Conservation (phyloP, 306 rosid species). For the Prunus mume region DNA sequence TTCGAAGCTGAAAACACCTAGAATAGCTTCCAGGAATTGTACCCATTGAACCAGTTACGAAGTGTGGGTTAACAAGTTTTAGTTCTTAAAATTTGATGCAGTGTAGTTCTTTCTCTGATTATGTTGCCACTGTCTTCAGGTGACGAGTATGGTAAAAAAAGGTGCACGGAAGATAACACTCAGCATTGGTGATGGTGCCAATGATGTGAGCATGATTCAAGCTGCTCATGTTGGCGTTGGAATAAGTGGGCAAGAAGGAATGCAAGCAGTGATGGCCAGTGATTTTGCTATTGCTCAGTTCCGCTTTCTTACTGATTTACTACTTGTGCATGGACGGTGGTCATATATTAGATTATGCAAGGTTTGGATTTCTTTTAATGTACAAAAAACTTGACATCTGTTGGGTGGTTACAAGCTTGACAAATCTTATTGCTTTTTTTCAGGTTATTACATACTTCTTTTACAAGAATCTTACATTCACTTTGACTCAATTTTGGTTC, state of each 20-base stretch:
- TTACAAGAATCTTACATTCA: conserved; percentile 96
- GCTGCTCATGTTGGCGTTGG: conserved; percentile 99
- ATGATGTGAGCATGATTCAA: conserved; percentile 99
- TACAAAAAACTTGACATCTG: conserved; percentile 4
- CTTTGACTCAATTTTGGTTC: conserved; percentile 98
- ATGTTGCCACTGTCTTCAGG: conserved; percentile 44
- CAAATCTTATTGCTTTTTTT: conserved; percentile 21
- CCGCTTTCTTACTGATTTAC: conserved; percentile 90
- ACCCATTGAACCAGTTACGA: not conserved
- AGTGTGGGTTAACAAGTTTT: not conserved
- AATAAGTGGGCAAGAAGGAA: conserved; percentile 95
- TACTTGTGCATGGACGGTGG: conserved; percentile 99
- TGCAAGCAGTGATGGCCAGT: conserved; percentile 99
- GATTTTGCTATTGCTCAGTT: conserved; percentile 98
- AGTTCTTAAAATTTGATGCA: not conserved
- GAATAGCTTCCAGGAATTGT: not conserved
- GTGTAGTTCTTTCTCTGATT: not conserved
- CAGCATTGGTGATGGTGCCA: conserved; percentile 98
- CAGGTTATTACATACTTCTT: conserved; percentile 94
- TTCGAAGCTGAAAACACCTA: not conserved
- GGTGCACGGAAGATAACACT: conserved; percentile 87
- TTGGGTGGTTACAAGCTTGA: conserved; percentile 19
- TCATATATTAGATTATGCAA: conserved; percentile 95
- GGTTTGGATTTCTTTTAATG: conserved; percentile 41
- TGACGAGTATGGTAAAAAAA: conserved; percentile 92